A percentile compares a stretch with the other conserved stretches of the same genome.
These are phyloP conservation scores for Trifolium fragiferum DNA, from an alignment of 306 rosid species.

Conservation along the genomic window DNA sequence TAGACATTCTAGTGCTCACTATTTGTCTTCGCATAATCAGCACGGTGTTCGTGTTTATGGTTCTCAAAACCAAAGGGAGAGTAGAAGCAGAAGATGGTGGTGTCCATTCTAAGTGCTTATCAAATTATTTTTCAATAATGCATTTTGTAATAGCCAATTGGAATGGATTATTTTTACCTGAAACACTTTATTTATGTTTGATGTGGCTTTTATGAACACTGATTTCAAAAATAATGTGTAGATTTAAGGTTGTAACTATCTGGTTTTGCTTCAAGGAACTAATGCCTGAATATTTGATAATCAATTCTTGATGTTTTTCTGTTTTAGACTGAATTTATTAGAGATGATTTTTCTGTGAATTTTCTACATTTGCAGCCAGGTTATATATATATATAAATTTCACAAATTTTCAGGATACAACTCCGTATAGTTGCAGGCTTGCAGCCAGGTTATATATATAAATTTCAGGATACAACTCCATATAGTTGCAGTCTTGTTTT, in stretches of 20 bases:
- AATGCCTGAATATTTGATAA: constrained; percentile 8
- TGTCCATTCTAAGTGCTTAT: constrained; percentile 58
- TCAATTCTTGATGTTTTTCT: constrained; percentile 17
- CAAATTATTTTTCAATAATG: constrained; percentile 36
- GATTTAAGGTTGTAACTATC: constrained; percentile 31
- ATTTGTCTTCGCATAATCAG: constrained; percentile 47
- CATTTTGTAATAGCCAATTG: constrained; percentile 25
- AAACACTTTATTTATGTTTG: constrained; percentile 38
- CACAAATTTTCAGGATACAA: too few species aligned
- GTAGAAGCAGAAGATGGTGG: constrained; percentile 91
- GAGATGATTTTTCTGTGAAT: background rate
- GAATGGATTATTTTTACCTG: constrained; percentile 41
- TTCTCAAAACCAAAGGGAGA: constrained; percentile 65
- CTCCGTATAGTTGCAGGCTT: background rate
- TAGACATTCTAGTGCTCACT: constrained; percentile 39
- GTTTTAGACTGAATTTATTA: constrained; percentile 12
- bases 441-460: too few species aligned
- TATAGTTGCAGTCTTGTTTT: too few species aligned
- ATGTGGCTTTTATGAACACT: constrained; percentile 39
- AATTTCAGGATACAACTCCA: too few species aligned
- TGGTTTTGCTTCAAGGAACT: constrained; percentile 39
- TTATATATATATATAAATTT: too few species aligned
- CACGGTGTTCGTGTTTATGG: constrained; percentile 43
- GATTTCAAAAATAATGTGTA: constrained; percentile 41
- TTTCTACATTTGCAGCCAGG: background rate